phyloP scores from a whole-genome alignment of 768 basidiomycete species.

The Termitomyces sp. region DNA sequence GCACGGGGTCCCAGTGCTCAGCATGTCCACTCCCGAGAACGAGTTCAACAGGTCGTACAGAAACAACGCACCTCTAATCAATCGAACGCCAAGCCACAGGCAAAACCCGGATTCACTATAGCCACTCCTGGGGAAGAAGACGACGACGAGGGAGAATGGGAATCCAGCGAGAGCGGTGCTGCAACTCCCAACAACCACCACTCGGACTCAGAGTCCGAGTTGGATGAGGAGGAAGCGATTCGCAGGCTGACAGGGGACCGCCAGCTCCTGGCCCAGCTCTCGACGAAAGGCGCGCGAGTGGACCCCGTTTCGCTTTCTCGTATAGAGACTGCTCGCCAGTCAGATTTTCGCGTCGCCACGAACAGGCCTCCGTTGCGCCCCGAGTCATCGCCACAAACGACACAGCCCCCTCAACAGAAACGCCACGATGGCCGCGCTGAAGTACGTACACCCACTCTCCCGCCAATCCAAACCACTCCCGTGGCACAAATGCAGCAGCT shows the following conservation, averaged over 20 bases:
- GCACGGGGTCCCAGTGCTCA: constrained; percentile 30
- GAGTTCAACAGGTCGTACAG: constrained; percentile 18
- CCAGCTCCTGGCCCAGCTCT: constrained; percentile 8
- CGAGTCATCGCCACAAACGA: neutral
- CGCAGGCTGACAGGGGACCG: constrained; percentile 15
- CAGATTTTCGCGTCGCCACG: constrained; percentile 22
- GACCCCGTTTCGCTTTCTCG: constrained; percentile 22
- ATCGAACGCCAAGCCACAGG: constrained; percentile 22
- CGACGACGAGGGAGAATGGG: constrained; percentile 66
- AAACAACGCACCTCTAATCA: constrained; percentile 20
- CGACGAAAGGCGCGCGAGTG: constrained; percentile 4
- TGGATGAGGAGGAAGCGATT: constrained; percentile 23
- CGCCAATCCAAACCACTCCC: constrained; percentile 11
- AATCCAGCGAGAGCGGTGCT: constrained; percentile 73
- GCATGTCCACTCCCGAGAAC: constrained; percentile 30
- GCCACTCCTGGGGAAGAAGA: constrained; percentile 40
- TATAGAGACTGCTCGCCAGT: constrained; percentile 31
- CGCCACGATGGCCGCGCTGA: constrained; percentile 6
- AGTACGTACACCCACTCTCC: constrained; percentile 13
- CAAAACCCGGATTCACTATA: constrained; percentile 55
- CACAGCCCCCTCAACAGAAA: neutral
- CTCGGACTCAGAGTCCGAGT: constrained; percentile 39
- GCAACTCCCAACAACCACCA: constrained; percentile 55
- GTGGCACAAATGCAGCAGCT: constrained; percentile 6
- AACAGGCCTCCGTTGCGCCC: constrained; percentile 4